These are phyloP conservation scores for Naganishia vaughanmartiniae DNA, from an alignment of 768 basidiomycete species.

Conservation along the genomic window DNA sequence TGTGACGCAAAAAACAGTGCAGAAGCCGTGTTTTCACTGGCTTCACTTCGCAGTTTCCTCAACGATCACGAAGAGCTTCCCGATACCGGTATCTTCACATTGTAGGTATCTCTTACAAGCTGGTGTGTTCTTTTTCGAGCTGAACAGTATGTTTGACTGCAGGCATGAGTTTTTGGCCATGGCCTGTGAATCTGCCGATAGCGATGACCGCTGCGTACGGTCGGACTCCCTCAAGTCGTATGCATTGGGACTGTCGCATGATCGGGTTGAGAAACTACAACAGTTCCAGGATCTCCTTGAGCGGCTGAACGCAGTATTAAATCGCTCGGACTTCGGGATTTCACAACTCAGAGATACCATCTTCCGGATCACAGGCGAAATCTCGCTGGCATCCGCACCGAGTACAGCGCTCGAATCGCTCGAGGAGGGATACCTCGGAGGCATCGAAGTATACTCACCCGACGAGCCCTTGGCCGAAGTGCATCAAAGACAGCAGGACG, in stretches of 20 bases:
- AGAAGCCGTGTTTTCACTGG: background rate
- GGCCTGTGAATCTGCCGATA: background rate
- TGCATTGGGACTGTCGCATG: background rate
- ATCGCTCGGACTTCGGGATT: background rate
- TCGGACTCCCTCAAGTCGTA: slow-evolving; percentile 4
- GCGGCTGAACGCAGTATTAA: background rate
- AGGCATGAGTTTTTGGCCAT: slow-evolving; percentile 15
- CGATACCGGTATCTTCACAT: background rate
- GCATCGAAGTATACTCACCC: background rate
- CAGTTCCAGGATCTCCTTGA: slow-evolving; percentile 8
- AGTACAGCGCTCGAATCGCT: background rate
- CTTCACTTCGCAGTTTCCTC: background rate
- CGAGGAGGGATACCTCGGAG: background rate
- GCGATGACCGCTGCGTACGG: background rate
- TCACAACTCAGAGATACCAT: background rate
- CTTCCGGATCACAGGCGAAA: background rate
- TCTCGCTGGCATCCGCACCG: background rate
- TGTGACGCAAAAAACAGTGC: background rate
- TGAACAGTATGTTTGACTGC: background rate
- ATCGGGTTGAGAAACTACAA: background rate
- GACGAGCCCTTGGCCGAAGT: background rate
- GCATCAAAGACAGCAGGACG: background rate
- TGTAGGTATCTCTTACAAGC: background rate
- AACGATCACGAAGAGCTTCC: slow-evolving; percentile 16
- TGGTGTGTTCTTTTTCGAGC: background rate